Conservation (phyloP, 2,329 filamentous ascomycete genomes). For the Metarhizium humberi region DNA sequence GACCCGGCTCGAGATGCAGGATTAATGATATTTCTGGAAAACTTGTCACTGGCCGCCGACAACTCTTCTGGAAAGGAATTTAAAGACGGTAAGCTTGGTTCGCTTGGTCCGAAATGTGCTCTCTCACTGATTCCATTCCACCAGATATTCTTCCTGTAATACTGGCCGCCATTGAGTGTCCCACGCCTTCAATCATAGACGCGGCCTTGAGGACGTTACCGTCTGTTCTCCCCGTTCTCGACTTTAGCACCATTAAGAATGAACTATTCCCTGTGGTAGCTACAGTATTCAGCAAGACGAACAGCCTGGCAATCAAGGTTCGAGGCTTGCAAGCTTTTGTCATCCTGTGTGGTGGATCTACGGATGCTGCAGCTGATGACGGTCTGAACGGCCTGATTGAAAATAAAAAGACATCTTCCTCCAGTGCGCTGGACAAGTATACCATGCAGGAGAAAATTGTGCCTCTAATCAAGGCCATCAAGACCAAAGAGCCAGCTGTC, state of each 20-base stretch:
- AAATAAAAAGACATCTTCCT: constrained; percentile 52
- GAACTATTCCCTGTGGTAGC: constrained; percentile 92
- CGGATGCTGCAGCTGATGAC: constrained; percentile 36
- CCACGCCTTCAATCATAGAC: constrained; percentile 83
- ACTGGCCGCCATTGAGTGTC: constrained; percentile 72
- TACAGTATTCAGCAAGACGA: constrained; percentile 83
- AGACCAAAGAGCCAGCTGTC: constrained; percentile 94
- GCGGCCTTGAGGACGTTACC: constrained; percentile 72
- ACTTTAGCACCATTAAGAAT: constrained; percentile 95
- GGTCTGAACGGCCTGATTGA: constrained; percentile 64
- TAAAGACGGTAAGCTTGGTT: constrained; percentile 59
- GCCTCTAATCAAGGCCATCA: constrained; percentile 82
- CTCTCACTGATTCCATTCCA: constrained; percentile 1
- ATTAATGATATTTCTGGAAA: constrained; percentile 82
- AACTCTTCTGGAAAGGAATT: constrained; percentile 89
- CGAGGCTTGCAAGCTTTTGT: constrained; percentile 84
- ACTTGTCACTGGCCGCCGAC: constrained; percentile 63
- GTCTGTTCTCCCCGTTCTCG: constrained; percentile 74
- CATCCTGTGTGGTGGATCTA: constrained; percentile 73
- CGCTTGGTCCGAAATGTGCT: constrained; percentile 14
- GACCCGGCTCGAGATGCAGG: constrained; percentile 81
- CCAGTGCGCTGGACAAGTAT: constrained; percentile 87
- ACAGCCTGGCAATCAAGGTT: constrained; percentile 89
- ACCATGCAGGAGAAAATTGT: constrained; percentile 98
- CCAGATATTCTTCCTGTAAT: constrained; percentile 82